Percentiles rank a stretch among this genome's conserved stretches.
These are phyloP conservation scores for Penicillium desertorum DNA, from an alignment of 495 filamentous ascomycete genomes.

Conservation along the genomic window DNA sequence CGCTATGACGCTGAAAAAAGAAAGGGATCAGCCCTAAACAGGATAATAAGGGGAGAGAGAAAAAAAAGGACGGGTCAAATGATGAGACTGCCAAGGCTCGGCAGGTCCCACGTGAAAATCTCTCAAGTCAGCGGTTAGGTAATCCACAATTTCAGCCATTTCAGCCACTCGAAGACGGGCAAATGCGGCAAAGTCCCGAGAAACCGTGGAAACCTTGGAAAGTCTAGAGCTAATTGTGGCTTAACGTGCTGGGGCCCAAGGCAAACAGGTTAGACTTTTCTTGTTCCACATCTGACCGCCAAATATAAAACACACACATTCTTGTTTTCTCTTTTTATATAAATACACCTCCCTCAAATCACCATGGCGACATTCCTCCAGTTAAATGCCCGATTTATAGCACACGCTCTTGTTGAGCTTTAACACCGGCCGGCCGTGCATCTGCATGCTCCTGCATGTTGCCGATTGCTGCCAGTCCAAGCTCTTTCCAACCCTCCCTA, in stretches of 20 bases:
- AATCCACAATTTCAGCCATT: background rate
- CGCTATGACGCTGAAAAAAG: background rate
- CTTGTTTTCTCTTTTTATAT: conserved; percentile 9
- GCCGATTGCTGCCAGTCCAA: conserved; percentile 17
- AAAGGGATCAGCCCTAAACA: conserved; percentile 5
- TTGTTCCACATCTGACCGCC: conserved; percentile 5
- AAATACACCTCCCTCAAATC: conserved; percentile 5
- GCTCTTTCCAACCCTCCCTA: conserved; percentile 16
- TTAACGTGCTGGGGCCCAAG: background rate
- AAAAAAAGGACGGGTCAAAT: background rate
- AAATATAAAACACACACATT: conserved; percentile 12
- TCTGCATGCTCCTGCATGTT: conserved; percentile 15
- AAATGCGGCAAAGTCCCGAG: background rate
- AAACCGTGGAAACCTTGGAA: no score
- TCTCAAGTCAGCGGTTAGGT: conserved; percentile 1
- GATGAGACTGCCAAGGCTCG: conserved; percentile 4
- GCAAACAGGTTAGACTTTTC: conserved; percentile 7
- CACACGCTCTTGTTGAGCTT: conserved; percentile 26
- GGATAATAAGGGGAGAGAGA: background rate
- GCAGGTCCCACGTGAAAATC: conserved; percentile 5
- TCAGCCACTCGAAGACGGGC: background rate
- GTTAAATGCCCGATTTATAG: conserved; percentile 25
- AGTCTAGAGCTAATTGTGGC: background rate
- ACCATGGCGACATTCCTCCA: conserved; percentile 28
- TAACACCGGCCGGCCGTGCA: conserved; percentile 23